A percentile compares a stretch with the other conserved stretches of the same genome.
Conservation (phyloP, 2,329 filamentous ascomycete species). For the Exophiala oligosperma region DNA sequence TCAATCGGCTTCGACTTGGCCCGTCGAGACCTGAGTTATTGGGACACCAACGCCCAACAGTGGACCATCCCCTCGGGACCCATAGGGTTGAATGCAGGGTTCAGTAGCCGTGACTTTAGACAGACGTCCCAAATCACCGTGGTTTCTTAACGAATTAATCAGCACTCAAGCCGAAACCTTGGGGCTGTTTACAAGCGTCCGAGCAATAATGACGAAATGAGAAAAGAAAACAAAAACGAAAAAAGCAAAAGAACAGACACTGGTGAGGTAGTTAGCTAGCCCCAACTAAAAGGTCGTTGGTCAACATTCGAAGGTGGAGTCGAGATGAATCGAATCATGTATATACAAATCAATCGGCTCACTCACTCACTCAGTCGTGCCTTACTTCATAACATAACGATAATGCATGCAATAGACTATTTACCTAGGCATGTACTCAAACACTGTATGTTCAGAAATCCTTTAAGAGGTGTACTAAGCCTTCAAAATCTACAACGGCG, state of each 20-base stretch:
- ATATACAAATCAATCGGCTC: no score
- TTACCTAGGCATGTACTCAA: no score
- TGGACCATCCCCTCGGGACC: constrained; percentile 47
- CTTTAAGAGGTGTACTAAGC: not conserved
- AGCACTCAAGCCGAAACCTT: no score
- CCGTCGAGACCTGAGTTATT: constrained; percentile 64
- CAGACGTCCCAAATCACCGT: constrained; percentile 50
- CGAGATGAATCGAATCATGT: no score
- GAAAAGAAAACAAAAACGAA: no score
- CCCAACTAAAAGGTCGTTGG: no score
- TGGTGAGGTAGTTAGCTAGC: no score
- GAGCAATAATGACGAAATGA: not conserved
- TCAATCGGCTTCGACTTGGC: constrained; percentile 56
- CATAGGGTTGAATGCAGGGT: constrained; percentile 18
- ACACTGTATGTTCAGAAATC: not conserved
- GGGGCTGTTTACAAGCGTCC: not conserved
- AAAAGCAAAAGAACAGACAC: no score
- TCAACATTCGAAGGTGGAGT: no score
- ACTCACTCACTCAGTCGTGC: no score
- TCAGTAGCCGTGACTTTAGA: constrained; percentile 25
- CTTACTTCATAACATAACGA: no score
- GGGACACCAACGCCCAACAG: constrained; percentile 60
- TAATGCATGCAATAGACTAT: no score
- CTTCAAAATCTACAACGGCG: constrained; percentile 61
- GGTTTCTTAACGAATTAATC: constrained; percentile 1